A percentile compares a stretch with the other conserved stretches of the same genome.
phyloP scores from a whole-genome alignment of 2,329 filamentous ascomycete genomes.

The Blastomyces percursus region DNA sequence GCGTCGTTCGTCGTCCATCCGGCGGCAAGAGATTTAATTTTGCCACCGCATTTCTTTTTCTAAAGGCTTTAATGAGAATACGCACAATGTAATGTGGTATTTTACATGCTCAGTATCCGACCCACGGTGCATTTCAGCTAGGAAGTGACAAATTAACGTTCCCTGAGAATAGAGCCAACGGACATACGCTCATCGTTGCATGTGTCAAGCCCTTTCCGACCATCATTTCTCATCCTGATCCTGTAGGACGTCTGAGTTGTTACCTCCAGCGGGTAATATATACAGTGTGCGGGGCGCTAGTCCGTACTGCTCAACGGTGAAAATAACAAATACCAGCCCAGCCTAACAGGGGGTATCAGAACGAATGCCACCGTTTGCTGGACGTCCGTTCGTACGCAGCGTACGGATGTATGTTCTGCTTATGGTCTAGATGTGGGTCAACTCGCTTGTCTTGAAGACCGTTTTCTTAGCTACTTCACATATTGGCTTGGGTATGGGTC shows the following conservation, averaged over 20 bases:
- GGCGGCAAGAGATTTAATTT: background rate
- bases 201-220: background rate
- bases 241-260: no score
- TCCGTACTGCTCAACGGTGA: background rate
- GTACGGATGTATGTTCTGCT: background rate
- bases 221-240: background rate
- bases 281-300: no score
- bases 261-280: no score
- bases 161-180: background rate
- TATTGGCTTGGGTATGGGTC: background rate
- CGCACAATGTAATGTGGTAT: background rate
- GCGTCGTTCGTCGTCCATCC: background rate
- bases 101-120: background rate
- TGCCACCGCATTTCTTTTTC: slow-evolving; percentile 1
- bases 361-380: background rate
- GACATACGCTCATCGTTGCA: background rate
- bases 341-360: background rate
- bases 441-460: background rate
- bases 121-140: background rate
- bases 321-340: background rate
- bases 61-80: background rate
- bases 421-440: background rate
- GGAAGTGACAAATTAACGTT: background rate
- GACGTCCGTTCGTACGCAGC: background rate
- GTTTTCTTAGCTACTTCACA: slow-evolving; percentile 1